Conservation (phyloP, 805 yeast species). For the Suhomyces kilbournensis region DNA sequence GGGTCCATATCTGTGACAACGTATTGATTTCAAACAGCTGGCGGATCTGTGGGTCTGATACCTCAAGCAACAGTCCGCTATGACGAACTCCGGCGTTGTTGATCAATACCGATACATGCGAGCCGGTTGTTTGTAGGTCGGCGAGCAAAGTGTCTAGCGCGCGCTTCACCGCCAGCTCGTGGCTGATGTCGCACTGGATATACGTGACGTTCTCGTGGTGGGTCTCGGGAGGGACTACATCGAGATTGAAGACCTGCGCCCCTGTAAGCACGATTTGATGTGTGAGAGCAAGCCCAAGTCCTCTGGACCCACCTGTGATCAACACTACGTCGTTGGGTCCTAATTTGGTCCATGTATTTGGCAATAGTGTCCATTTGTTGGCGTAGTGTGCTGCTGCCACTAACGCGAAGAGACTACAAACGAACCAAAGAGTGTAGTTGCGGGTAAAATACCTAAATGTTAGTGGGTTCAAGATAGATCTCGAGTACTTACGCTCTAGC, state of each 20-base stretch:
- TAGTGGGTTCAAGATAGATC: neutral
- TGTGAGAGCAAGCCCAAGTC: conserved; percentile 47
- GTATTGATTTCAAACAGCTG: conserved; percentile 29
- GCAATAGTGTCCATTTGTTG: neutral
- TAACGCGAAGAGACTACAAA: neutral
- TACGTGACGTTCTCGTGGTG: conserved; percentile 17
- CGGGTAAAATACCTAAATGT: neutral
- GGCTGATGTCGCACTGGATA: conserved; percentile 22
- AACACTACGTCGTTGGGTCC: conserved; percentile 21
- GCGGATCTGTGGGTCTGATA: conserved; percentile 19
- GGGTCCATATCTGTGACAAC: conserved; percentile 28
- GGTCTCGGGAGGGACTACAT: conserved; percentile 18
- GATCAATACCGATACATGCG: conserved; percentile 32
- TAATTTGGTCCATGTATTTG: conserved; percentile 1
- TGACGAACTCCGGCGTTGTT: conserved; percentile 53
- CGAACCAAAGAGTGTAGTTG: neutral
- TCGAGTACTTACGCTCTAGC: neutral
- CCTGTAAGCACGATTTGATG: conserved; percentile 16
- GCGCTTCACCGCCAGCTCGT: conserved; percentile 12
- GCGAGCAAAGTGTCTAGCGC: conserved; percentile 12
- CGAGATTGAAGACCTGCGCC: conserved; percentile 29
- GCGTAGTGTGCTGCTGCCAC: neutral
- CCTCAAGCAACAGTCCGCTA: conserved; percentile 23
- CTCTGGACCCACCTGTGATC: conserved; percentile 51
- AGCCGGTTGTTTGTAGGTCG: conserved; percentile 2